Percentiles rank a stretch among this genome's conserved stretches.
Conservation (phyloP, 202 grass and related monocot genomes). For the Hordeum pubiflorum region DNA sequence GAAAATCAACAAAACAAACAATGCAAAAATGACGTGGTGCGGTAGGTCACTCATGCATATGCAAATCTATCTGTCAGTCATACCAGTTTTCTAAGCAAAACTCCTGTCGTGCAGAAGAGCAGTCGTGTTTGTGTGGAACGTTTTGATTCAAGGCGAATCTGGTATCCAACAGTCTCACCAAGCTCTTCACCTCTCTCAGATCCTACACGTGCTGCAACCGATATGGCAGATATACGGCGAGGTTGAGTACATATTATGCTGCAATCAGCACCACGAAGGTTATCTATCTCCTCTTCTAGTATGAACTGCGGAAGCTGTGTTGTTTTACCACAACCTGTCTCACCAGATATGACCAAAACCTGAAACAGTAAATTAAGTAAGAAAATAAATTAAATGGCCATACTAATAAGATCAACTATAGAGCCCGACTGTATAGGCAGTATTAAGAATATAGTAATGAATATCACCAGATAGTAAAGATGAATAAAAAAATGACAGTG, state of each 20-base stretch:
- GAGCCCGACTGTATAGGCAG: neutral
- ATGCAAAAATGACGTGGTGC: neutral
- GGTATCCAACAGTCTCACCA: constrained; percentile 89
- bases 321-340: constrained; percentile 96
- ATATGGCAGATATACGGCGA: constrained; percentile 92
- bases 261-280: constrained; percentile 68
- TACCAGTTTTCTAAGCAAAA: constrained; percentile 87
- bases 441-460: constrained; percentile 10
- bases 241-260: constrained; percentile 96
- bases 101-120: constrained; percentile 94
- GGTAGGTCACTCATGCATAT: constrained; percentile 7
- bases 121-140: constrained; percentile 67
- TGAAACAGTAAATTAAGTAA: constrained; percentile 28
- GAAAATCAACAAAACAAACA: constrained; percentile 19
- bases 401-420: constrained; percentile 10
- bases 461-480: neutral
- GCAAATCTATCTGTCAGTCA: constrained; percentile 5
- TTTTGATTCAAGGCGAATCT: constrained; percentile 89
- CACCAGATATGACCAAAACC: constrained; percentile 94
- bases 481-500: neutral
- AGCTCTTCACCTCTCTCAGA: constrained; percentile 84
- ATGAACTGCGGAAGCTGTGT: constrained; percentile 96
- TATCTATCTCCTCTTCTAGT: constrained; percentile 82
- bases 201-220: constrained; percentile 75
- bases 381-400: neutral